Base-by-base conservation (phyloP, 164 flowering plant species). In the Umbilicus rupestris region DNA sequence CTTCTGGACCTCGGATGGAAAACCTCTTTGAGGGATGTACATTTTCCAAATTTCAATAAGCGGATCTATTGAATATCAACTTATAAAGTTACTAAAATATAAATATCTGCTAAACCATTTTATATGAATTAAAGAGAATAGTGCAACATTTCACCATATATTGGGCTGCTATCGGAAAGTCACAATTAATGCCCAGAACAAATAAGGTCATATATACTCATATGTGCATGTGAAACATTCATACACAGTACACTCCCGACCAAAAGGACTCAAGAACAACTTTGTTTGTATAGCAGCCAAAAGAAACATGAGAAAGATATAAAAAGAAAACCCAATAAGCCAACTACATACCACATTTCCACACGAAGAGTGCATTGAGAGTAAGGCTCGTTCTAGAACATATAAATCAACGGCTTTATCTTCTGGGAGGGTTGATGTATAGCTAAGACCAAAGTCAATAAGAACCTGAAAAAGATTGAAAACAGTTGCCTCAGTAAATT, bases 321-420 rank as follows among this genome's bases (percentile, higher is more conserved):
- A 10, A 52, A 22, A 3, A 20, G 17, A 50, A 10, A 41, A 12
- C 15, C 49, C 62, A 65, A 10, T 4, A 52, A 47, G 30, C 20
- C 9, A 37, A 44, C 62, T 24, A n/a, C 90, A 69, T 81, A 92
- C 99, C 92, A 92, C 92, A 76, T 85, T 78, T 59, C 97, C 97
- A 75, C 97, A 95, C 10, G 96, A 89, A 64, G 99, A 95, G 78
- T 95, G 98, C 99, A 95, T 83, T 31, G 98, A 90, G 29, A 91
- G 75, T 78, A 95, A 78, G 3, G 99, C 97, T 74, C 98, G 79
- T 74, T 95, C 99, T 42, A 95, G 87, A 46, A 95, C 96, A 76
- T 90, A 95, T 62, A 95, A 76, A 70, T 92, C 99, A 68, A 95
- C 97, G 55, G 99, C 97, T 80, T 90, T 92, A 75, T 92, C 96